Evolutionary conservation across 2,329 filamentous ascomycete genomes (phyloP), one percentile per base, ranked within the genome.

Genomic region (Penicillium occitanis): DNA sequence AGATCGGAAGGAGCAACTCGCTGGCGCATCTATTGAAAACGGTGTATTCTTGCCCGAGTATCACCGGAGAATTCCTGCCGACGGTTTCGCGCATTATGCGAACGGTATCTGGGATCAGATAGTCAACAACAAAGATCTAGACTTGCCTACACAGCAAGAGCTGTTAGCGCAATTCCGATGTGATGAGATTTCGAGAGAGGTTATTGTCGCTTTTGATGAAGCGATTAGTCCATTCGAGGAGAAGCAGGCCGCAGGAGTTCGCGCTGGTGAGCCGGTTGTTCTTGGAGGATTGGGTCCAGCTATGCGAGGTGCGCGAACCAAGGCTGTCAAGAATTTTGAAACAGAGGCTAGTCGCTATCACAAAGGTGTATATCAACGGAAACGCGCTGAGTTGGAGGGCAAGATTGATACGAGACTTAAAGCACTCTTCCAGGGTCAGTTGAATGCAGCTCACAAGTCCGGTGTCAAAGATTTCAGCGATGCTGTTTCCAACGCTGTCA

Each of bases 21-120:
- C 55, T 6, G 61, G 87, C 10, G 14, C 65, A 14, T 89, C 93
- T 71, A 88, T 91, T 1, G 87, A 91, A 58, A 91, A 91, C 14
- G 91, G 91, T 4, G 86, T 99, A 4, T 95, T 99, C 76, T 81
- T 98, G 51, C 90, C 95, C 25, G 93, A 97, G 73, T 99, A 99
- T 77, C 95, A 99, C 80, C 87, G 95, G 68, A 87, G 95, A 66
- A 99, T 99, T 69, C 95, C 95, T 11, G 95, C 95, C 10, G 95
- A 99, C 77, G 95, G 95, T n/a, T 95, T 98, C 75, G 91, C 94
- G 0, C 85, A 93, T 67, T 99, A 99, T 73, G 93, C 95, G 0
- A 89, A 95, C 76, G 92, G 93, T 48, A 88, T 99, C 53, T 99
- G 95, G 95, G 93, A 98, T 73, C 94, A 98, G 80, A 99, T 99